Evolutionary conservation across 2,329 filamentous ascomycete species (phyloP).

Genomic region (Fusarium equiseti): DNA sequence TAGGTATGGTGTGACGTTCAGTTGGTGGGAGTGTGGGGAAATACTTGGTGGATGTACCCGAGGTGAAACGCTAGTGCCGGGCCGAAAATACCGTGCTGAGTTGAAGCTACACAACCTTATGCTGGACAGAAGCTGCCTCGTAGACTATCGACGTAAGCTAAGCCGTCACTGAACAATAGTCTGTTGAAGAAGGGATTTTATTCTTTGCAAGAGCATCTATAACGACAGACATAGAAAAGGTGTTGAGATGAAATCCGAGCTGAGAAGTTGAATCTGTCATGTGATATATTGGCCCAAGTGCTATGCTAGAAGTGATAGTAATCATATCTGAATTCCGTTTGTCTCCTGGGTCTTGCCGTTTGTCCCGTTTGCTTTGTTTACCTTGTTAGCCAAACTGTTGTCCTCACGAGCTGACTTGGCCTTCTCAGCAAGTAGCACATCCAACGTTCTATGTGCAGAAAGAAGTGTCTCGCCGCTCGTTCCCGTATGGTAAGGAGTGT

Average conservation of each 20-base stretch:
- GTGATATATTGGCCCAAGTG: too few species aligned
- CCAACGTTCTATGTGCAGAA: background rate
- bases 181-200: background rate
- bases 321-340: background rate
- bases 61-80: background rate
- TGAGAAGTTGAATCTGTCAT: background rate
- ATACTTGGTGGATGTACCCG: background rate
- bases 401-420: background rate
- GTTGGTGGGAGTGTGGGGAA: conserved; percentile 29
- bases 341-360: background rate
- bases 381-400: background rate
- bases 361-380: background rate
- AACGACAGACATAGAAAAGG: background rate
- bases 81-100: too few species aligned
- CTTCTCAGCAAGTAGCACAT: background rate
- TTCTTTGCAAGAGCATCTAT: background rate
- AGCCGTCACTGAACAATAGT: background rate
- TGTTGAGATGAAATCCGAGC: too few species aligned
- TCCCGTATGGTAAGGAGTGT: conserved; percentile 4
- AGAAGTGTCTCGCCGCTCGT: background rate
- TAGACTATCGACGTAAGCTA: background rate
- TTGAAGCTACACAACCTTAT: too few species aligned
- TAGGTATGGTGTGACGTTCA: background rate
- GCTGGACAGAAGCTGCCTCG: too few species aligned
- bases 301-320: background rate